Evolutionary conservation across 129 eudicot genomes (phyloP), one percentile per base, ranked within the genome.

Genomic region (Artemisia tridentata): DNA sequence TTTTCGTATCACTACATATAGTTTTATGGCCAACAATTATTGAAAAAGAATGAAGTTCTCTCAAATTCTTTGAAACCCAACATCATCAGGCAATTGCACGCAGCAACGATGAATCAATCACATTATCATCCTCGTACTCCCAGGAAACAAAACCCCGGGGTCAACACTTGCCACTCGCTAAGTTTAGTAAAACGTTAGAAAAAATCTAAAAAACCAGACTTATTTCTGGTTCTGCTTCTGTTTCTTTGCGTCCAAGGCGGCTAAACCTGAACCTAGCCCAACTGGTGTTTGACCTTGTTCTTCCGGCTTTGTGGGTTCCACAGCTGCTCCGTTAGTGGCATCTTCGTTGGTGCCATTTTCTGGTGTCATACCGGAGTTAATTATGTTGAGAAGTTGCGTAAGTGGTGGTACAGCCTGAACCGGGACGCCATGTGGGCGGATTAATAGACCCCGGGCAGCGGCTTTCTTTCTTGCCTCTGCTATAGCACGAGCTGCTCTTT

Each of bases 391-490:
- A 61, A 89, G 89, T 66, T 88, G 87, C 16, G 85, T 80, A 2
- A 85, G 80, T 34, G 96, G 95, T 20, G 96, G 89, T 27, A 78
- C 2, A 29, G 96, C 86, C 61, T 83, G 92, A 15, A 74, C 87
- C 1, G 96, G 96, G 53, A 82, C 83, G 14, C 89, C 95, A 15
- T 83, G 88, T 52, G 89, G 89, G 14, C 95, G 90, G 59, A 83
- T 71, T 54, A 80, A 16, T 2, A 87, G 84, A 4, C 92, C 96
- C 69, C 85, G 82, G 38, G 98, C 98, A 10, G 96, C 98, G 5
- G 98, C 98, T 77, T 89, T 89, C 77, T 92, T 89, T 67, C 92
- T 81, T 8, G 73, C 88, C 41, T 86, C 98, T 0, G 89, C 95
- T 27, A 89, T 88, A 12, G 96, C 98, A 52, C 91, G 90, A 4